phyloP scores from a whole-genome alignment of 108 stramenopile species.

The Asterionellopsis glacialis region DNA sequence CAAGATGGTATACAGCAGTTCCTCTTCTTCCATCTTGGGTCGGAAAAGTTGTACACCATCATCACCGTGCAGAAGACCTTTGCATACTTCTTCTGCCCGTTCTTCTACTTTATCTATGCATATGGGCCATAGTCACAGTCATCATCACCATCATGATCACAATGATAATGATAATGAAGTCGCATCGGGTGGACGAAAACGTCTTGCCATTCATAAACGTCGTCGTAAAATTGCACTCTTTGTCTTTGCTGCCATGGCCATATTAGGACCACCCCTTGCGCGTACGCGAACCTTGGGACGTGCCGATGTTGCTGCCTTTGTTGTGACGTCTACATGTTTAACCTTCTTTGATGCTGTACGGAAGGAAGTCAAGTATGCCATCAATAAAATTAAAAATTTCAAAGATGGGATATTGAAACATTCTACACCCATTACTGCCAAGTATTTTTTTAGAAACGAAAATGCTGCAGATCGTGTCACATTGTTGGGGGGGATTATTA shows the following conservation, averaged over 20 bases:
- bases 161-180: neutral
- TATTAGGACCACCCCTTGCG: constrained; percentile 36
- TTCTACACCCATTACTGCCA: constrained; percentile 25
- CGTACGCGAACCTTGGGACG: constrained; percentile 5
- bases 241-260: constrained; percentile 45
- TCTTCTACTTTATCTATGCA: constrained; percentile 22
- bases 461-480: constrained; percentile 84
- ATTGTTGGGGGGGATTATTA: constrained; percentile 76
- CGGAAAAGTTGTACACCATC: too few species aligned
- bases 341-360: constrained; percentile 27
- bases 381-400: constrained; percentile 32
- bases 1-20: too few species aligned
- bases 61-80: too few species aligned
- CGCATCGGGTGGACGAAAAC: neutral
- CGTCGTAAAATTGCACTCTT: constrained; percentile 42
- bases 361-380: constrained; percentile 25
- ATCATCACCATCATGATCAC: constrained; percentile 34
- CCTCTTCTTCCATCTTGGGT: too few species aligned
- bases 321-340: constrained; percentile 13
- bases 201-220: constrained; percentile 6
- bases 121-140: constrained; percentile 48
- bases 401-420: constrained; percentile 41
- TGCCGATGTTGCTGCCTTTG: constrained; percentile 35
- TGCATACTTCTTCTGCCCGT: too few species aligned
- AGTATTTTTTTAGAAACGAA: constrained; percentile 46